Evolutionary conservation across 768 basidiomycete genomes (phyloP), one percentile per base, ranked within the genome.

Genomic region (Boletus sp.): DNA sequence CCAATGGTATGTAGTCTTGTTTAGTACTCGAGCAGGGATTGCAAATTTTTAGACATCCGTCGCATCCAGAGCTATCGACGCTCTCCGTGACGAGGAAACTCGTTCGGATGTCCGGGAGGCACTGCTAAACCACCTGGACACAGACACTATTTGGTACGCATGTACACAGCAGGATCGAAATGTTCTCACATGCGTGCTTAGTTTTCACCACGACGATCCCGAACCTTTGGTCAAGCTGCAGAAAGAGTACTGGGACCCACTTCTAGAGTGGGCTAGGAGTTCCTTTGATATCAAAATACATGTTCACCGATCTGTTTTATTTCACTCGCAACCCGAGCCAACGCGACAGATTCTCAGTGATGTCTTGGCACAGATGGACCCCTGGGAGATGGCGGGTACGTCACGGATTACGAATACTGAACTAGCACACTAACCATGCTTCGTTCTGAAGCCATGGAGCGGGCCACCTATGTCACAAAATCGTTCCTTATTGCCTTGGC

Each of bases 351-450:
- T 81, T 64, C 72, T 98, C 48, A 71, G 75, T 17, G 65, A 78
- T 46, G 75, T 89, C 17, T 72, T 97, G 42, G 71, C 79, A 14
- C 69, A 74, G 44, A 84, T 94, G 64, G 84, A 96, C 67, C 77
- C 80, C 36, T 98, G 90, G 90, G 84, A 94, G 71, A 77, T 98
- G 73, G 94, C 95, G 49, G 93, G 94, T 93, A 66, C 35, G 88
- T 76, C 28, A 42, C 20, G 35, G 17, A 15, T 39, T 32, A 41
- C 20, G 20, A 40, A 20, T 18, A 29, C 18, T 42, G 53, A 53
- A 24, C 29, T 20, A 8, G 12, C 4, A 14, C 14, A 15, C 49
- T 50, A 41, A 56, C 14, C n/a, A 29, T 24, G 5, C 18, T 41
- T 45, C 37, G 15, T 41, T 51, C 29, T 57, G 29, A 63, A 94